Conservation (phyloP, 495 filamentous ascomycete species). For the Aspergillus heteromorphus region DNA sequence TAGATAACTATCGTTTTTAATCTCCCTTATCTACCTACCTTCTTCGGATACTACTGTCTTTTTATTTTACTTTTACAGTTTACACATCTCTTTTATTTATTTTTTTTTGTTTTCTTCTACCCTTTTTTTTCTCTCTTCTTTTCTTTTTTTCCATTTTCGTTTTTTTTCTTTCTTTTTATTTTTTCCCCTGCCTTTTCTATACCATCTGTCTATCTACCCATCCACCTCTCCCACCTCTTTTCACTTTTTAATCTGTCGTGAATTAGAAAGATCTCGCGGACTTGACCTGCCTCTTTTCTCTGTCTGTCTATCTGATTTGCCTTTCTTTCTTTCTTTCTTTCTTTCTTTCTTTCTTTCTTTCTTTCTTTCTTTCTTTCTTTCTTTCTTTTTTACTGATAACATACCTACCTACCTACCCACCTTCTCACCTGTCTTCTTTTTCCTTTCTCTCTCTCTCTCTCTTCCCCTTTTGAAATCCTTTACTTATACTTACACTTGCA, state of each 20-base stretch:
- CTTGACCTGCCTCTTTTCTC: too few species aligned
- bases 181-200: slow-evolving; percentile 1
- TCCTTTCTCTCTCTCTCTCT: too few species aligned
- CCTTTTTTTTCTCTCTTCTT: slow-evolving; percentile 1
- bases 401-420: too few species aligned
- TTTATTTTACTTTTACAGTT: neutral
- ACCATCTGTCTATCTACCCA: too few species aligned
- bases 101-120: neutral
- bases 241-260: too few species aligned
- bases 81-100: slow-evolving; percentile 8
- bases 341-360: neutral
- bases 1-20: neutral
- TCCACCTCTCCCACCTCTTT: too few species aligned
- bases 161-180: slow-evolving; percentile 4
- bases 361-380: slow-evolving; percentile 1
- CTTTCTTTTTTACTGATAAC: too few species aligned
- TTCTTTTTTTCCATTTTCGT: neutral
- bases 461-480: too few species aligned
- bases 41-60: neutral
- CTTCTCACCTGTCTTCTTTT: too few species aligned
- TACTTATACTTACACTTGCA: too few species aligned
- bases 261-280: too few species aligned
- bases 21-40: neutral
- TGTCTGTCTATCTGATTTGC: neutral
- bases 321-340: slow-evolving; percentile 2